Base-by-base conservation (phyloP, 345 rosid genomes). In the Turnera subulata region DNA sequence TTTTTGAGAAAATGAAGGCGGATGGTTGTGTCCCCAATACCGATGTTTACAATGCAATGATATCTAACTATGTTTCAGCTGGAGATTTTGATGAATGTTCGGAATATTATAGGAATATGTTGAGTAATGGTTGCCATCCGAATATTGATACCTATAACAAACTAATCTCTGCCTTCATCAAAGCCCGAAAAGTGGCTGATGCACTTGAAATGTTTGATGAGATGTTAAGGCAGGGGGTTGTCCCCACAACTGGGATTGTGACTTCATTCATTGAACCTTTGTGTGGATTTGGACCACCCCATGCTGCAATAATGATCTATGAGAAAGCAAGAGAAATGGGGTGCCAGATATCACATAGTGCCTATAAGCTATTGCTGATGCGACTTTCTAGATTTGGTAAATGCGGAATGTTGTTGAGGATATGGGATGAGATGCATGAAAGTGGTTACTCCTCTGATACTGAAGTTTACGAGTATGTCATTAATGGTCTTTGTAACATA, bases 381-480 rank as follows among this genome's bases (percentile, higher is more conserved):
- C 77, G 96, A 66, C 74, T 92, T 47, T 86, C 95, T 22, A 81
- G 82, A 65, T 92, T 89, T 72, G 96, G 98, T 25, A 92, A 92
- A 78, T 86, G 93, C 52, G 96, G 98, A 59, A 82, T 83, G 83
- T 38, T 92, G 77, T 71, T 86, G 50, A 84, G 68, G 14, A n/a
- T 86, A 49, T 89, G 98, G 96, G 68, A 92, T 2, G 91, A 92
- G 69, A 86, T 86, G 95, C 89, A 86, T 69, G 86, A 77, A 68
- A 73, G 75, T 59, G 98, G 96, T 37, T 81, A 78, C 64, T 21
- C 72, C 56, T 76, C 80, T 0, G 96, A 89, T 18, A 67, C 67
- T 49, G 93, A 92, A 78, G 86, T 86, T 45, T 92, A 89, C 44
- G 96, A 89, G 54, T 74, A 73, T 47, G 77, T 92, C 16, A 78